phyloP scores from a whole-genome alignment of 305 asterid species.

The Petunia hybrid region DNA sequence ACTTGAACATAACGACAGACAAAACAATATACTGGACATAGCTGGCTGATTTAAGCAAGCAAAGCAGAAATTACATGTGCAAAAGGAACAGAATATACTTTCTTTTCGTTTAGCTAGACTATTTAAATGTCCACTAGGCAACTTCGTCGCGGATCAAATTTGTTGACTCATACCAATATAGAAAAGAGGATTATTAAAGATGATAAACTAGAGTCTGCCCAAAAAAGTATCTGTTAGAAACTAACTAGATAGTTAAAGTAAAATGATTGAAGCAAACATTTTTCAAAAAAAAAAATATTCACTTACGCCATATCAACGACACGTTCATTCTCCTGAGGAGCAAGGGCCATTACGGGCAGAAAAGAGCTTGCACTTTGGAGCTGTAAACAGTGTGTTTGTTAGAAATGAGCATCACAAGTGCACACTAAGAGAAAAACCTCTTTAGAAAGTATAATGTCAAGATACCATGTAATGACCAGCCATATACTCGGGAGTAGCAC shows the following conservation, averaged over 20 bases:
- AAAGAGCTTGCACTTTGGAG: constrained; percentile 97
- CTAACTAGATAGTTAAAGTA: neutral
- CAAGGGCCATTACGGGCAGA: constrained; percentile 96
- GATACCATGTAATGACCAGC: constrained; percentile 98
- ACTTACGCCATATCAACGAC: constrained; percentile 97
- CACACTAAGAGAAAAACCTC: neutral
- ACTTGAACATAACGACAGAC: constrained; percentile 10
- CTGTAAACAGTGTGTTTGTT: constrained; percentile 46
- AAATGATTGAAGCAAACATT: neutral
- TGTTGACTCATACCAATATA: neutral
- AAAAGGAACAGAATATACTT: neutral
- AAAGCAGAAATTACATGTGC: constrained; percentile 2
- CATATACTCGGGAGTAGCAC: constrained; percentile 98
- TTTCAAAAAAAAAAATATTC: neutral
- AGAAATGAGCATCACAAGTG: constrained; percentile 19
- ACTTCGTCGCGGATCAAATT: neutral
- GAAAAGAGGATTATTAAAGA: neutral
- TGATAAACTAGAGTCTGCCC: neutral
- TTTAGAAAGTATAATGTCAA: constrained; percentile 26
- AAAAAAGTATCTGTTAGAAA: neutral
- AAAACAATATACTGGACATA: neutral
- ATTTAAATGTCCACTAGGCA: neutral
- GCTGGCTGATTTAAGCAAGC: neutral
- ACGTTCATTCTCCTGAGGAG: constrained; percentile 95
- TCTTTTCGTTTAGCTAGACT: neutral